phyloP scores from a whole-genome alignment of 148 eudicot species.

The Simmondsia chinensis region DNA sequence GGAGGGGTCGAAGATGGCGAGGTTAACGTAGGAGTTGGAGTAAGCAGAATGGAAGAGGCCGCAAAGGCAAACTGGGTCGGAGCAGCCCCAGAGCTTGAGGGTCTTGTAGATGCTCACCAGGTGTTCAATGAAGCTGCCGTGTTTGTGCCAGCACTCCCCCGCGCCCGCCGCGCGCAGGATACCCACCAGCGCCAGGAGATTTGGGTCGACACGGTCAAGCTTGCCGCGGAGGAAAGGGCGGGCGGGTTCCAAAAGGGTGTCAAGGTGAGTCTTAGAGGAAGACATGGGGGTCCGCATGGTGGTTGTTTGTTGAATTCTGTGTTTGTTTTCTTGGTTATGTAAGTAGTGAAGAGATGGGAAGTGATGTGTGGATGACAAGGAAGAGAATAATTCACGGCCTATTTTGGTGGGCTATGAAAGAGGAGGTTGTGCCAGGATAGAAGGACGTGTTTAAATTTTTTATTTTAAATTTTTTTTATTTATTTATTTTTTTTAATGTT shows the following conservation, averaged over 20 bases:
- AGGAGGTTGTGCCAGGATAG: too few relatives aligned
- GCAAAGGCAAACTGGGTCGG: slow-evolving; percentile 51
- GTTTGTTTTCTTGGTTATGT: too few relatives aligned
- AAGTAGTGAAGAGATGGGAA: too few relatives aligned
- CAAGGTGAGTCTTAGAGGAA: too few relatives aligned
- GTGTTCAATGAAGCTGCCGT: slow-evolving; percentile 83
- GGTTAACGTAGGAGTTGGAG: slow-evolving; percentile 94
- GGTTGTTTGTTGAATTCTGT: too few relatives aligned
- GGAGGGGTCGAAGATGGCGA: slow-evolving; percentile 85
- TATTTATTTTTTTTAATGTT: too few relatives aligned
- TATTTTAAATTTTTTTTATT: too few relatives aligned
- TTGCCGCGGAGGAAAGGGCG: slow-evolving; percentile 76
- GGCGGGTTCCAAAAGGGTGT: slow-evolving; percentile 31
- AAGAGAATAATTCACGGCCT: too few relatives aligned
- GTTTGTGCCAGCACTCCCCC: slow-evolving; percentile 99
- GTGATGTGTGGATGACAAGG: too few relatives aligned
- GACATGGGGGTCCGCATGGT: too few relatives aligned
- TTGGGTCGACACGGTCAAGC: slow-evolving; percentile 31
- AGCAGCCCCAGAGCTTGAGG: slow-evolving; percentile 60
- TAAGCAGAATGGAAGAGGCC: slow-evolving; percentile 98
- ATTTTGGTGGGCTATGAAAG: too few relatives aligned
- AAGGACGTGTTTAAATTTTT: too few relatives aligned
- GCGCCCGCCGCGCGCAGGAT: slow-evolving; percentile 74
- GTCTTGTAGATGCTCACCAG: slow-evolving; percentile 55
- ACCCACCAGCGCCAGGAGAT: slow-evolving; percentile 42